Base-by-base conservation (phyloP, 805 yeast species). In the Yarrowia bubula region DNA sequence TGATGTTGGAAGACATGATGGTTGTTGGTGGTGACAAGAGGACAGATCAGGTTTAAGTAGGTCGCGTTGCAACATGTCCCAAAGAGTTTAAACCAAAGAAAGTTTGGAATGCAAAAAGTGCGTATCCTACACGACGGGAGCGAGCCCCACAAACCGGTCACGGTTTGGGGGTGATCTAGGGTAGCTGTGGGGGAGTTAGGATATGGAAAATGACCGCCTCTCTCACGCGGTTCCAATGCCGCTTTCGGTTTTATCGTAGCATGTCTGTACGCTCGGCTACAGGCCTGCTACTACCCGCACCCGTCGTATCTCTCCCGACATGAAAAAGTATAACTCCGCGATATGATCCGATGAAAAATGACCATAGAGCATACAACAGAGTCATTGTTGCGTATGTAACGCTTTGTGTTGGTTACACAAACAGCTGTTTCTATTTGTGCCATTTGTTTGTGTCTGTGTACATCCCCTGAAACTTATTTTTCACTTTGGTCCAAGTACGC, bases 1-100 rank as follows among this genome's bases (percentile, higher is more conserved):
- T 74, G 46, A 58, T 67, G 61, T 55, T 55, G 41, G 66, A 44
- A 41, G 71, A 47, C 35, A 70, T 38, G 66, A 58, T 69, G 42
- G 41, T n/a, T n/a, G n/a, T n/a, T n/a, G n/a, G n/a, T n/a, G n/a
- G n/a, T n/a, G n/a, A n/a, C n/a, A n/a, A n/a, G n/a, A n/a, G n/a
- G n/a, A n/a, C n/a, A n/a, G n/a, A 13, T n/a, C 28, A 4, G 28
- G 5, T n/a, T 48, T 48, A 48, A 48, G 55, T 48, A 48, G 11
- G 28, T 33, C 55, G 55, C 55, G 55, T 48, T 33, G 39, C 8
- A 33, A 15, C 39, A 22, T 22, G 39, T 48, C 55, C 55, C 55
- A 18, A 17, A 6, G n/a, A n/a, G 35, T n/a, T 22, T 32, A 32
- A 4, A 4, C 10, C n/a, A 4, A 4, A 1, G 5, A 15, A 11